These are phyloP conservation scores for Kodamaea sp. DNA, from an alignment of 1,139 yeast genomes.

Conservation along the genomic window DNA sequence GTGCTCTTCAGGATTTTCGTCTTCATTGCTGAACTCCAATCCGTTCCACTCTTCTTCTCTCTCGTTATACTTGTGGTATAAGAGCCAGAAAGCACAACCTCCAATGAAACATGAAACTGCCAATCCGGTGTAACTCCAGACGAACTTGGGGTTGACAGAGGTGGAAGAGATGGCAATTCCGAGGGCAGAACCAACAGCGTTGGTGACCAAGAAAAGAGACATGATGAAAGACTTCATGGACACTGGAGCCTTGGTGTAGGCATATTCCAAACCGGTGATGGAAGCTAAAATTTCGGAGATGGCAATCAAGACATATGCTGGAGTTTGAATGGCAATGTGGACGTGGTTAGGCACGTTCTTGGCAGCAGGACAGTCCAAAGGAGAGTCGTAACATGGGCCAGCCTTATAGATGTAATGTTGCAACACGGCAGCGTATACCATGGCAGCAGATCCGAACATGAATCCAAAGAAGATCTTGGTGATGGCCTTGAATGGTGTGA, in stretches of 20 bases:
- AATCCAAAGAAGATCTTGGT: constrained; percentile 78
- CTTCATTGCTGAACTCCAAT: constrained; percentile 41
- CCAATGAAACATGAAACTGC: constrained; percentile 60
- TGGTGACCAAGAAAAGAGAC: constrained; percentile 61
- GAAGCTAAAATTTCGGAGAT: constrained; percentile 67
- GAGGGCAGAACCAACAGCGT: constrained; percentile 68
- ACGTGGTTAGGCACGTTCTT: constrained; percentile 47
- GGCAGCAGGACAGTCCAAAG: constrained; percentile 38
- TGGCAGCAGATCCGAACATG: constrained; percentile 65
- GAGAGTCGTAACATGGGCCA: constrained; percentile 75
- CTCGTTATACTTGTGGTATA: constrained; percentile 56
- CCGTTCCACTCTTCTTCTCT: constrained; percentile 63
- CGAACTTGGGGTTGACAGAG: constrained; percentile 65
- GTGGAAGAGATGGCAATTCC: constrained; percentile 73
- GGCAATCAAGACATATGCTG: constrained; percentile 63
- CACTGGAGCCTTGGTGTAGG: constrained; percentile 69
- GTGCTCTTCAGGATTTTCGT: constrained; percentile 14
- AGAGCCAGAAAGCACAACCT: constrained; percentile 63
- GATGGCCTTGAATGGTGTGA: constrained; percentile 65
- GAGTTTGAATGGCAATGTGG: constrained; percentile 64
- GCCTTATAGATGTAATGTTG: constrained; percentile 72
- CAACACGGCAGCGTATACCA: constrained; percentile 79
- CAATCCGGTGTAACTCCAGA: constrained; percentile 67
- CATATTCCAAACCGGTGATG: constrained; percentile 67
- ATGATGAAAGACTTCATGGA: constrained; percentile 67